Evolutionary conservation across 2,329 filamentous ascomycete species (phyloP), one percentile per base, ranked within the genome.

Genomic region (Knoxdaviesia proteae): DNA sequence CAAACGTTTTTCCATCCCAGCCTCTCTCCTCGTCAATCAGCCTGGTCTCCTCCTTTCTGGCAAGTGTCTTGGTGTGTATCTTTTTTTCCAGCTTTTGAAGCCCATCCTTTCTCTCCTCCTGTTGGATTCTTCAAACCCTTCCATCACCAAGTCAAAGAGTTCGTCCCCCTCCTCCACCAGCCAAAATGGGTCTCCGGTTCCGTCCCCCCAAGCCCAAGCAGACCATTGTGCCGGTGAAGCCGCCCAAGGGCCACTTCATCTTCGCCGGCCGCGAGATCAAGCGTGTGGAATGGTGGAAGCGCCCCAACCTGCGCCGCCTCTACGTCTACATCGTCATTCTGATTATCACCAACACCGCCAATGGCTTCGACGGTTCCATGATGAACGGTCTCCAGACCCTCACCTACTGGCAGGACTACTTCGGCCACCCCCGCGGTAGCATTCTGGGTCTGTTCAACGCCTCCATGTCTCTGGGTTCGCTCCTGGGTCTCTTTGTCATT

Each of bases 301-400:
- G 45, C 6, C 47, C 44, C 34, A 53, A 56, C 38, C 50, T 57
- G 47, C 50, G 55, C 5, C 48, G 40, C 29, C 47, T 56, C 4
- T 57, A 57, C 47, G 44, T 56, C 44, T 54, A 50, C 45, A 53
- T 56, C 33, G 34, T 53, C 8, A 47, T 56, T 8, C 45, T 56
- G 20, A 52, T 56, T 34, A 45, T 52, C 45, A 53, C 45, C 42
- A 55, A 54, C 48, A 55, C 51, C 1, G 52, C 54, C 20, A 56
- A 56, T 44, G 60, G 59, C 32, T 62, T 58, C 37, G 59, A 61
- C 41, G 46, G 56, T 6, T 56, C 57, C 8, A 45, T 59, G 41
- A 59, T 61, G 55, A 61, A 61, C 45, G 57, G 59, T 7, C 53
- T 65, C 4, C 61, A 64, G 48, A 55, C 58, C 6, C 51, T 64